Evolutionary conservation across 805 yeast genomes (phyloP), one percentile per base, ranked within the genome.

Genomic region (Teunomyces cretensis): DNA sequence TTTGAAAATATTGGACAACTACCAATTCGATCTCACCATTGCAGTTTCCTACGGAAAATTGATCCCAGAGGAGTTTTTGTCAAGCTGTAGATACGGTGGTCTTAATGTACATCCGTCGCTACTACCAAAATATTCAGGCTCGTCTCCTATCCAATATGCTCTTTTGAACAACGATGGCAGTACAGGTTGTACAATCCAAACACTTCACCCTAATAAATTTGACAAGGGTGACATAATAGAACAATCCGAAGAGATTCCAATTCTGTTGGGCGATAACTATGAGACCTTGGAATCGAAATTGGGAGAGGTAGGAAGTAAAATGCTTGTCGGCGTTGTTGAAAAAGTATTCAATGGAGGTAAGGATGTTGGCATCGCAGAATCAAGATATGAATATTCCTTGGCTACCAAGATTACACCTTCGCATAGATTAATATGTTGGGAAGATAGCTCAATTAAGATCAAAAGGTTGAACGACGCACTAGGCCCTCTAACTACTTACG

Each of bases 81-180:
- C 57, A 0, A 41, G 61, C 0, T 65, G 83, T 15, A 61, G 62
- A 9, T 80, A 62, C 56, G 89, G 91, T 3, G 95, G 97, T 0
- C 59, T 94, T 22, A 94, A 94, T 58, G 89, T 94, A 1, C 99
- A 94, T 61, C 99, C 99, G 0, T 89, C 97, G 0, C 61, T 90
- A 6, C 72, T 94, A 7, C 99, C 99, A 0, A 68, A 67, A 38
- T 80, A 87, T 54, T 78, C 89, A 2, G 99, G 99, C 0, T 83
- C 97, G 0, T 85, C 97, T 1, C 99, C 99, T 0, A 66, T 94
- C 3, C 98, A 92, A 49, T 75, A 80, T 48, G 83, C 97, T 0
- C 63, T 94, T 9, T 61, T 91, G 55, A 79, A 86, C 47, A 73
- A 74, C 33, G 90, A 85, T 51, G 30, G 50, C 0, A 47, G 39